Evolutionary conservation across 2,329 filamentous ascomycete species (phyloP).

Genomic region (Chaetomiaceae sp.): DNA sequence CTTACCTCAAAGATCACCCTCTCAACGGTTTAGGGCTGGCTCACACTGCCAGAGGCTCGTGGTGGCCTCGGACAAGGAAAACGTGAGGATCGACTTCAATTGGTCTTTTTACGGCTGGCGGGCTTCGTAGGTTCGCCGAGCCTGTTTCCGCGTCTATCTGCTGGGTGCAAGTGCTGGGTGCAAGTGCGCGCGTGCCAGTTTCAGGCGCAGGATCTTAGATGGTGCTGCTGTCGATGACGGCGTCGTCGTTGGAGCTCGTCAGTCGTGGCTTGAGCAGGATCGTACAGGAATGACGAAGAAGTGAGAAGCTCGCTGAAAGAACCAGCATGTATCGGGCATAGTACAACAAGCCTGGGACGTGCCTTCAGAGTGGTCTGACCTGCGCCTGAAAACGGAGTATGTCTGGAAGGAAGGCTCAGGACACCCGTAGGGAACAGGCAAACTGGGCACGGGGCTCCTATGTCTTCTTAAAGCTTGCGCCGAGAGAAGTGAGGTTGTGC

Average conservation of each 20-base stretch:
- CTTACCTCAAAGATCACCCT: constrained; percentile 8
- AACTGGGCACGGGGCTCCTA: constrained; percentile 17
- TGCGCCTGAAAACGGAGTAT: constrained; percentile 2
- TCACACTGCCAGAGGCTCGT: neutral
- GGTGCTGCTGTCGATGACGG: constrained; percentile 38
- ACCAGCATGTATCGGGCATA: constrained; percentile 17
- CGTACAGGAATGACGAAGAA: constrained; percentile 28
- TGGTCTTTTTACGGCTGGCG: neutral
- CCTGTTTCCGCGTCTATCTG: constrained; percentile 8
- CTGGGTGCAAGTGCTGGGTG: constrained; percentile 2
- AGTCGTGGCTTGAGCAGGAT: constrained; percentile 30
- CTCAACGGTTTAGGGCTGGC: neutral
- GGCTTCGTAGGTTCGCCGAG: neutral
- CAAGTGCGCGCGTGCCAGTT: constrained; percentile 16
- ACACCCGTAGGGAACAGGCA: constrained; percentile 1
- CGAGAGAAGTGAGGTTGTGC: constrained; percentile 35
- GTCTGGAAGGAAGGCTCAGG: constrained; percentile 3
- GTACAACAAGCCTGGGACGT: constrained; percentile 18
- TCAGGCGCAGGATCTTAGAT: constrained; percentile 32
- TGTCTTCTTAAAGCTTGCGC: constrained; percentile 25
- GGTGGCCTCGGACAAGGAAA: neutral
- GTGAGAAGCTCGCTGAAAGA: constrained; percentile 19
- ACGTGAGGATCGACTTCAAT: neutral
- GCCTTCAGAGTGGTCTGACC: constrained; percentile 11
- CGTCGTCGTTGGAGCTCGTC: constrained; percentile 25